Conservation (phyloP, 2,329 filamentous ascomycete genomes). For the Camillea tinctor region DNA sequence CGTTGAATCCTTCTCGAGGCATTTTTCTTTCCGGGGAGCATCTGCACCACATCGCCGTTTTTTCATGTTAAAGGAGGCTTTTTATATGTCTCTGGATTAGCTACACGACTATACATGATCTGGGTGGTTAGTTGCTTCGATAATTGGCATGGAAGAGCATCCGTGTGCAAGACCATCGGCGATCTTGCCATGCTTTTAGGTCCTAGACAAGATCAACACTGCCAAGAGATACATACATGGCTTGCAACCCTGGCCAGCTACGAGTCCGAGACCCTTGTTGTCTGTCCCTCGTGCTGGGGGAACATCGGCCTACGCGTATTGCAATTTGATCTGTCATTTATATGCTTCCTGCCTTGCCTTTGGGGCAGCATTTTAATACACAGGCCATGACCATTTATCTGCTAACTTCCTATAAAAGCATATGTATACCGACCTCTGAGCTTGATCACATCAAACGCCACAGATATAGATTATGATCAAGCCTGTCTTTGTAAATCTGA, state of each 20-base stretch:
- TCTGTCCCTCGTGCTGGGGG: not conserved
- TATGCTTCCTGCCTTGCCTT: not conserved
- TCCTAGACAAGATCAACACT: constrained; percentile 13
- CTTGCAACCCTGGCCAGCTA: not conserved
- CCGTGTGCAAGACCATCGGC: constrained; percentile 11
- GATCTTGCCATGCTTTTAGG: constrained; percentile 17
- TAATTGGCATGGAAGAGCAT: not conserved
- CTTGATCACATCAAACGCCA: not conserved
- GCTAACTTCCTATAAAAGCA: not conserved
- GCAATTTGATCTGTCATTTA: not conserved
- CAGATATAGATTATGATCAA: not conserved
- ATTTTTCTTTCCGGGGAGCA: not conserved
- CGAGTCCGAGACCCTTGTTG: not conserved
- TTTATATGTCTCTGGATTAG: not conserved
- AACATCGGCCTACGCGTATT: not conserved
- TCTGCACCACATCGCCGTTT: not conserved
- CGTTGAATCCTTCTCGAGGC: constrained; percentile 3
- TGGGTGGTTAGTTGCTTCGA: not conserved
- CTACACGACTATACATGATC: not conserved
- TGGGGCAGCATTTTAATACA: not conserved
- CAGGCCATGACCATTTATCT: not conserved
- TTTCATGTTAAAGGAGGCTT: not conserved
- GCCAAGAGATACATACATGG: constrained; percentile 4
- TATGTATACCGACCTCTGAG: not conserved
- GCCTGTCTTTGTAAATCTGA: not conserved